Percentiles rank a stretch among this genome's conserved stretches.
phyloP scores from a whole-genome alignment of 768 basidiomycete genomes.

The Tylopilus intermedius region DNA sequence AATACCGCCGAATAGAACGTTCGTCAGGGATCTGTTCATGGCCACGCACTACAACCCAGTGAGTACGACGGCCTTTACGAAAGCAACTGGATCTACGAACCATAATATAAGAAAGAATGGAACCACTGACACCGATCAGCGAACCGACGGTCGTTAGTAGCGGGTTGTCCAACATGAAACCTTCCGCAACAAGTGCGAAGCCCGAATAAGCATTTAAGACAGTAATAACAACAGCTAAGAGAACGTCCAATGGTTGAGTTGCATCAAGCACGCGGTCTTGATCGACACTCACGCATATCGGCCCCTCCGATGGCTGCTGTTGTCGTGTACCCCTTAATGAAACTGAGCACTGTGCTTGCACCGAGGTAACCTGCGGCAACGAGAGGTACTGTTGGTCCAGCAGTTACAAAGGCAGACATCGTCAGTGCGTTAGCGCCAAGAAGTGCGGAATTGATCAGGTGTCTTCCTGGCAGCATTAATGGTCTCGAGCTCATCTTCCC shows the following conservation, averaged over 20 bases:
- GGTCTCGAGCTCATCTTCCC: conserved; percentile 77
- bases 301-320: conserved; percentile 91
- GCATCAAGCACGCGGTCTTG: neutral
- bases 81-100: conserved; percentile 36
- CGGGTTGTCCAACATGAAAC: conserved; percentile 87
- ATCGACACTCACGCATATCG: conserved; percentile 72
- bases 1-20: conserved; percentile 88
- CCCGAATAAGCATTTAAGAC: conserved; percentile 89
- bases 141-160: conserved; percentile 80
- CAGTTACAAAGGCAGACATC: conserved; percentile 72
- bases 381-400: conserved; percentile 63
- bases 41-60: conserved; percentile 64
- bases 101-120: conserved; percentile 91
- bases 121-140: conserved; percentile 85
- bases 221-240: conserved; percentile 79
- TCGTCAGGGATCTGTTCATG: conserved; percentile 83
- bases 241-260: neutral
- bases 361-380: conserved; percentile 77
- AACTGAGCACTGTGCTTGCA: conserved; percentile 69
- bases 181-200: conserved; percentile 87
- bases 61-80: conserved; percentile 1
- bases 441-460: conserved; percentile 68
- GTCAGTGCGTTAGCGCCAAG: conserved; percentile 66
- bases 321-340: conserved; percentile 81
- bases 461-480: conserved; percentile 68